These are phyloP conservation scores for Pichia sp. DNA, from an alignment of 1,139 yeast genomes.

Conservation along the genomic window DNA sequence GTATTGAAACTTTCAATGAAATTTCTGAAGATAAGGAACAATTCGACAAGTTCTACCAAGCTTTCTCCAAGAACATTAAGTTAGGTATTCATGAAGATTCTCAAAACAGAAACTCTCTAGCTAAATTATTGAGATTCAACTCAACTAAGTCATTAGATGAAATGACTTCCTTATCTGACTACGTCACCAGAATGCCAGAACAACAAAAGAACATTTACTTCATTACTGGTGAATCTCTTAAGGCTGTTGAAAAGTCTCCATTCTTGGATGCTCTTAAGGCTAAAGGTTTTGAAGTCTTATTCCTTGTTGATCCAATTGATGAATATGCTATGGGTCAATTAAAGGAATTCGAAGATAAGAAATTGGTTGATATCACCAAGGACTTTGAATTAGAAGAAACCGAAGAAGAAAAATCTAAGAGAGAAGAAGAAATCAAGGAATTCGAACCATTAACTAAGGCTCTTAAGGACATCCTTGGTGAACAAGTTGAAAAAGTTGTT, in stretches of 20 bases:
- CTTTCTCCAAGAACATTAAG: slow-evolving; percentile 97
- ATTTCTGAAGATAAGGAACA: slow-evolving; percentile 98
- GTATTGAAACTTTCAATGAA: slow-evolving; percentile 97
- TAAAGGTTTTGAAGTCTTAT: slow-evolving; percentile 95
- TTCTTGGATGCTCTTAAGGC: slow-evolving; percentile 98
- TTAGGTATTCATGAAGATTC: slow-evolving; percentile 99
- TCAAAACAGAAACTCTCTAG: slow-evolving; percentile 92
- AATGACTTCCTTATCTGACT: slow-evolving; percentile 89
- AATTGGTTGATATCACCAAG: slow-evolving; percentile 97
- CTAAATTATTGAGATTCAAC: slow-evolving; percentile 94
- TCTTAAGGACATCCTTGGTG: slow-evolving; percentile 95
- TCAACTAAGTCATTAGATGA: slow-evolving; percentile 95
- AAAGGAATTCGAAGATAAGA: slow-evolving; percentile 99
- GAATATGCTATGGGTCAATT: slow-evolving; percentile 99
- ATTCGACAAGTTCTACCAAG: slow-evolving; percentile 97
- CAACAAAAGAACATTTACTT: slow-evolving; percentile 99
- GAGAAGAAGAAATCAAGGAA: slow-evolving; percentile 90
- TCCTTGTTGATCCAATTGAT: slow-evolving; percentile 98
- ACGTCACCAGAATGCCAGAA: slow-evolving; percentile 99
- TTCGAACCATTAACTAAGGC: slow-evolving; percentile 92
- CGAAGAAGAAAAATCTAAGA: slow-evolving; percentile 90
- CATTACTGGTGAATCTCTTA: slow-evolving; percentile 97
- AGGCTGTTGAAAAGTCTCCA: slow-evolving; percentile 98
- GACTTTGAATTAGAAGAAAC: slow-evolving; percentile 99
- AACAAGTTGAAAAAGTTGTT: slow-evolving; percentile 98